Conservation (phyloP, 306 rosid genomes). For the Sphenostylis stenocarpa region DNA sequence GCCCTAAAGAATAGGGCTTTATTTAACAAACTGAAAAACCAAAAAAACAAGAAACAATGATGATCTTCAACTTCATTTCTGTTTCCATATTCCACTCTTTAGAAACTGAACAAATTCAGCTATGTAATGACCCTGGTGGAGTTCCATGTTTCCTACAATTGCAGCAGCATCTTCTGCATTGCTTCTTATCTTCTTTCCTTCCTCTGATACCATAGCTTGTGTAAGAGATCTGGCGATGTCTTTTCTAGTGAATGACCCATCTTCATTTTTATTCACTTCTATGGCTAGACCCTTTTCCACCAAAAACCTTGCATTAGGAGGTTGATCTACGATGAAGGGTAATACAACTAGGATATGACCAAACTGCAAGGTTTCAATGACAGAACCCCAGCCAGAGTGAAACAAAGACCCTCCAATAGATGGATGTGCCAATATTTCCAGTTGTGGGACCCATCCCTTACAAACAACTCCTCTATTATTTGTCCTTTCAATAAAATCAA, state of each 20-base stretch:
- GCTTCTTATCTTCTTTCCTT: constrained; percentile 39
- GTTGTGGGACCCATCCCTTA: constrained; percentile 46
- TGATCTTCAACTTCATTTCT: too few relatives aligned
- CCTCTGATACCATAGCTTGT: constrained; percentile 38
- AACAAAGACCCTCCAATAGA: constrained; percentile 49
- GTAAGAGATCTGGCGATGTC: constrained; percentile 38
- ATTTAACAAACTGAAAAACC: too few relatives aligned
- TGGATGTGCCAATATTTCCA: constrained; percentile 40
- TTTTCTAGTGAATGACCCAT: constrained; percentile 42
- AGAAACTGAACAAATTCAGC: too few relatives aligned
- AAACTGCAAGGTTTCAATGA: constrained; percentile 44
- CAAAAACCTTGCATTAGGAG: constrained; percentile 43
- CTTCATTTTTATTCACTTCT: constrained; percentile 39
- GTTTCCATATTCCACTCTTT: too few relatives aligned
- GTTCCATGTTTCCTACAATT: constrained; percentile 27
- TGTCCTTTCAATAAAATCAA: constrained; percentile 34
- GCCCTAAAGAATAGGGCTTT: too few relatives aligned
- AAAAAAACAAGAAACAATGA: too few relatives aligned
- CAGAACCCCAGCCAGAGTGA: constrained; percentile 54
- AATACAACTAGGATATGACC: constrained; percentile 43
- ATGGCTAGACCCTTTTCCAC: constrained; percentile 44
- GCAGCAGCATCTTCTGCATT: constrained; percentile 34
- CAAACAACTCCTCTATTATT: constrained; percentile 31
- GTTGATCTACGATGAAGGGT: constrained; percentile 46
- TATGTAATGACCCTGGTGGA: constrained; percentile 25